Evolutionary conservation across 306 rosid genomes (phyloP), one percentile per base, ranked within the genome.

Genomic region (Pyrus betulifolia): DNA sequence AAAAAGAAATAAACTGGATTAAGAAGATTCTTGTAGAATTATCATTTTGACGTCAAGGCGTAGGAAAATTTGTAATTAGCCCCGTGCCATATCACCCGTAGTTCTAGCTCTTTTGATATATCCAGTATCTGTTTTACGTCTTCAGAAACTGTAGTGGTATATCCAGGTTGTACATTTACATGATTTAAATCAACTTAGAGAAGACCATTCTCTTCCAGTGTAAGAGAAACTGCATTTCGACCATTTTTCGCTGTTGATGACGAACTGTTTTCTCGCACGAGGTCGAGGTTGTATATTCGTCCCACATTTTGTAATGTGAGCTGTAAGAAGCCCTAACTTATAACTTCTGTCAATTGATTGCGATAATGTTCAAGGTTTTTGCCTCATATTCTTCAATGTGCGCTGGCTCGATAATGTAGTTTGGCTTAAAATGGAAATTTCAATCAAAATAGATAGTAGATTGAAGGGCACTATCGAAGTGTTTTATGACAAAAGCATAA

Each of bases 1-100:
- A 82, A 58, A 31, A 82, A 82, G 81, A 90, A 85, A 75, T 93
- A 85, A 82, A 79, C 68, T 1, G 74, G 80, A 73, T 51, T 2
- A 17, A 71, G 81, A 67, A 27, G 35, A 71, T 62, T 78, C 42
- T 75, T 91, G 96, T 91, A 86, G 89, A 86, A 88, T 76, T 81
- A 75, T 83, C 71, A 67, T 78, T 75, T 71, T 78, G 83, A 77
- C 83, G 30, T 80, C 74, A 81, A 75, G 82, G 78, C 22, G 11
- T 86, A 88, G 96, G 80, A 57, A 83, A 69, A 67, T 76, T 74
- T 86, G 92, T 87, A 86, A 78, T 78, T 81, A 83, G 89, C 74
- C 0, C 0, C 78, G 90, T 85, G 78, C 84, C 77, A 79, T 84
- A 64, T 3, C 38, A 78, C 76, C 61, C 28, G 15, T 72, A 51